Conservation (phyloP, 2,329 filamentous ascomycete species). For the Macrophomina tecta region DNA sequence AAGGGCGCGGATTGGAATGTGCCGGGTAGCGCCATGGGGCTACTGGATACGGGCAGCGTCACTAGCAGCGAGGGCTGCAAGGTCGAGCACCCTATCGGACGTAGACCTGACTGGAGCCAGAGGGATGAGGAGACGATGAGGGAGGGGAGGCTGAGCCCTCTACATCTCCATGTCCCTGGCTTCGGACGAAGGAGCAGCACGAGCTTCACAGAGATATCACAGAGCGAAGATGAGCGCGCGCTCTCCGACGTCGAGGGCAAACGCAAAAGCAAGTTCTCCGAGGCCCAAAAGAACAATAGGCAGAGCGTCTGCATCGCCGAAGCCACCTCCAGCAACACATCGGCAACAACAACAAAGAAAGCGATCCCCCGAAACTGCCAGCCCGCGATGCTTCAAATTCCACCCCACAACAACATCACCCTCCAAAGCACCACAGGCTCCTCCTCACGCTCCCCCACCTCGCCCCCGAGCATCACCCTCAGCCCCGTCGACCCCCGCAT, state of each 20-base stretch:
- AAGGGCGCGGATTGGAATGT: neutral
- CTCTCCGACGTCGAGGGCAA: neutral
- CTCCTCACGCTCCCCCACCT: neutral
- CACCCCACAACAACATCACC: neutral
- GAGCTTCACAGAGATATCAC: neutral
- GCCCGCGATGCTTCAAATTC: neutral
- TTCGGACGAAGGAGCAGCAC: neutral
- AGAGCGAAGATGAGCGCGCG: neutral
- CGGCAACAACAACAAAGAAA: neutral
- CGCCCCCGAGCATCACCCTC: slow-evolving; percentile 9
- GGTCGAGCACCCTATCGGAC: neutral
- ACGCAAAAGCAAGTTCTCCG: neutral
- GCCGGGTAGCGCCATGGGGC: neutral
- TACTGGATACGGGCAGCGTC: neutral
- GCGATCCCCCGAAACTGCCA: neutral
- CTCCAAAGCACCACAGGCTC: neutral
- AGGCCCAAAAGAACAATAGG: neutral
- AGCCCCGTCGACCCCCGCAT: neutral
- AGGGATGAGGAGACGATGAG: neutral
- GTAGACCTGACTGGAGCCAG: slow-evolving; percentile 16
- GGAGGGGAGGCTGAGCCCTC: neutral
- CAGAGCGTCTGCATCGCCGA: neutral
- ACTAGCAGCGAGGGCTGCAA: neutral
- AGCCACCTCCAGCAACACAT: neutral
- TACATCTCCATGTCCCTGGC: slow-evolving; percentile 7